Percentiles rank a stretch among this genome's conserved stretches.
Conservation (phyloP, 208 protist species). For the Trypanosomatidae sp. region DNA sequence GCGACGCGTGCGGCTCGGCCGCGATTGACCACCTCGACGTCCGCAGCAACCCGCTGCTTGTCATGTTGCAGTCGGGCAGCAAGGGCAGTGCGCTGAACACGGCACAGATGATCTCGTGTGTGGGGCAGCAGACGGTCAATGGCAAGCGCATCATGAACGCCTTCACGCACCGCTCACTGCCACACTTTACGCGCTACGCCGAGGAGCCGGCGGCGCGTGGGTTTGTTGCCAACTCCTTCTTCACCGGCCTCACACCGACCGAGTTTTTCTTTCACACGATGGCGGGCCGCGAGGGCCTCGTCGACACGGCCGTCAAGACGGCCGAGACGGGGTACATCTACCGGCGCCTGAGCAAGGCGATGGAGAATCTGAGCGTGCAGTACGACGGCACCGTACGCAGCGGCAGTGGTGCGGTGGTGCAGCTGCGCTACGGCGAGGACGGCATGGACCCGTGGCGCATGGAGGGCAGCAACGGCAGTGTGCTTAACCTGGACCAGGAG, state of each 20-base stretch:
- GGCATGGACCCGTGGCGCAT: conserved; percentile 96
- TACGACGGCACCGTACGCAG: conserved; percentile 99
- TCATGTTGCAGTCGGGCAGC: conserved; percentile 98
- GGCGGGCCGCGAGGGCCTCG: conserved; percentile 95
- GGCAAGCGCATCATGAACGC: conserved; percentile 97
- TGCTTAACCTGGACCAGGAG: conserved; percentile 75
- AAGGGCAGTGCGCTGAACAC: conserved; percentile 99
- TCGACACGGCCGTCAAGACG: conserved; percentile 99
- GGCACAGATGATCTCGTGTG: conserved; percentile 99
- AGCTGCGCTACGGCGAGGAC: conserved; percentile 98
- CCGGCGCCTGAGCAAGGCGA: conserved; percentile 97
- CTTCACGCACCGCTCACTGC: conserved; percentile 96
- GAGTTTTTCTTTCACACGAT: conserved; percentile 99
- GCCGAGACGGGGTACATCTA: conserved; percentile 99
- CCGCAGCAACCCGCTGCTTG: conserved; percentile 94
- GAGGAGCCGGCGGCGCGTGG: conserved; percentile 90
- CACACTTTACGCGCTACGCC: conserved; percentile 93
- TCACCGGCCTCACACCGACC: conserved; percentile 93
- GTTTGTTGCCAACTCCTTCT: conserved; percentile 99
- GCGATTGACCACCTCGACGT: conserved; percentile 91
- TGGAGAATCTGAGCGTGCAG: conserved; percentile 96
- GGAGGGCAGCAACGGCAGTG: conserved; percentile 82
- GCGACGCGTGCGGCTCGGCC: conserved; percentile 93
- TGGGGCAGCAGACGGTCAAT: conserved; percentile 98
- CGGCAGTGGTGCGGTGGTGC: conserved; percentile 85